Conservation (phyloP, 495 filamentous ascomycete species). For the Xylaria acuta region DNA sequence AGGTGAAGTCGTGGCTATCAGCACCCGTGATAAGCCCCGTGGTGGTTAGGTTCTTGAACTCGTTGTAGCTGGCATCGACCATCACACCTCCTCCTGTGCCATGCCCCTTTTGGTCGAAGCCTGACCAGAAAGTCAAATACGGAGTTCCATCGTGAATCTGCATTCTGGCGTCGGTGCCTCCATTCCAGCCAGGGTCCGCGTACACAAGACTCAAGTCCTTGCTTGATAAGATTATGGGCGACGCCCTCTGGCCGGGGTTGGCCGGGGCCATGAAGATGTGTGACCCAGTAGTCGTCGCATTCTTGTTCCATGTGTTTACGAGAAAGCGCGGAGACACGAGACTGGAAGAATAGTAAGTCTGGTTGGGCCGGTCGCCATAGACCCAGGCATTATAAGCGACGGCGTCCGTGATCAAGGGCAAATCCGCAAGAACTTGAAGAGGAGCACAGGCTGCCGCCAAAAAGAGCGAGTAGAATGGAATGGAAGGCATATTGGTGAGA, state of each 20-base stretch:
- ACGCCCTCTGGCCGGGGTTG: slow-evolving; percentile 3
- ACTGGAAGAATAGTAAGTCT: slow-evolving; percentile 47
- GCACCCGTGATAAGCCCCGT: slow-evolving; percentile 24
- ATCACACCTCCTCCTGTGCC: slow-evolving; percentile 30
- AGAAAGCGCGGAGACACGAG: slow-evolving; percentile 50
- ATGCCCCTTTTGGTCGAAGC: slow-evolving; percentile 27
- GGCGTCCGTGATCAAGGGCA: slow-evolving; percentile 25
- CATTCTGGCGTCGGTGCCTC: slow-evolving; percentile 28
- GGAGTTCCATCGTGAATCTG: slow-evolving; percentile 28
- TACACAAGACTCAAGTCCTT: slow-evolving; percentile 33
- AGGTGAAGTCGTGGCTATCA: slow-evolving; percentile 34
- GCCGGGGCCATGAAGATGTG: slow-evolving; percentile 43
- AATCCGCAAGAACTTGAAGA: slow-evolving; percentile 15
- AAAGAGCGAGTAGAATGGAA: slow-evolving; percentile 1
- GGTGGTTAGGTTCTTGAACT: slow-evolving; percentile 28
- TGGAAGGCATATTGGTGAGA: slow-evolving; percentile 12
- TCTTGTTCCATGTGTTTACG: slow-evolving; percentile 38
- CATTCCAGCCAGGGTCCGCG: slow-evolving; percentile 27
- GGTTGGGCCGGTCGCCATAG: slow-evolving; percentile 47
- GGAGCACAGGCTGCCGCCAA: background rate
- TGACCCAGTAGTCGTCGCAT: slow-evolving; percentile 47
- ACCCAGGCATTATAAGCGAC: slow-evolving; percentile 41
- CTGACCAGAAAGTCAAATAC: slow-evolving; percentile 36
- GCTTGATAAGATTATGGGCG: slow-evolving; percentile 30
- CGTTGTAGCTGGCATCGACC: slow-evolving; percentile 31